These are phyloP conservation scores for Lactarius pseudohatsudake DNA, from an alignment of 768 basidiomycete species.

Conservation along the genomic window DNA sequence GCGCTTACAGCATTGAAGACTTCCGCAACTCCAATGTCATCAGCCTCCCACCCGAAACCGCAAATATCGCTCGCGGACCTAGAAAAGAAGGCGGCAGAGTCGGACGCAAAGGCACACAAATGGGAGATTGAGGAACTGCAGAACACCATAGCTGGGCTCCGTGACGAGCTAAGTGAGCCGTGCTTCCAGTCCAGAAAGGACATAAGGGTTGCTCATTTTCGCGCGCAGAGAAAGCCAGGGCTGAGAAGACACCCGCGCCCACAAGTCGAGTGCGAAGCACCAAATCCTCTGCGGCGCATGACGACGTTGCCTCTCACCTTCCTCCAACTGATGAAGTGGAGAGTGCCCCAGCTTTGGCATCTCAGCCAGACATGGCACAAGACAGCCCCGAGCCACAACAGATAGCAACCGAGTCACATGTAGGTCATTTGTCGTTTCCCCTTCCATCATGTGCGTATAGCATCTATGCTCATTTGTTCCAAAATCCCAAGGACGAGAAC, in stretches of 20 bases:
- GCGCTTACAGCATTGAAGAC: constrained; percentile 25
- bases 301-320: constrained; percentile 8
- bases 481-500: background rate
- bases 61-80: constrained; percentile 20
- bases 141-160: constrained; percentile 49
- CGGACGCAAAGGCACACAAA: constrained; percentile 33
- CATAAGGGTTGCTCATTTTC: constrained; percentile 1
- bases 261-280: background rate
- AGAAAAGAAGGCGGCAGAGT: constrained; percentile 25
- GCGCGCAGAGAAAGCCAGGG: constrained; percentile 37
- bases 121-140: constrained; percentile 53
- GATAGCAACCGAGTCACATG: background rate
- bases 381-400: background rate
- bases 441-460: background rate
- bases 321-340: constrained; percentile 42
- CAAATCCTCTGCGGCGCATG: background rate
- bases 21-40: background rate
- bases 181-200: background rate
- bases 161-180: constrained; percentile 56
- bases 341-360: constrained; percentile 23
- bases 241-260: constrained; percentile 47
- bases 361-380: constrained; percentile 3
- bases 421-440: background rate
- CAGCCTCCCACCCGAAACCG: constrained; percentile 10
- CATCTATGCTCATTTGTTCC: background rate